Conservation (phyloP, 2,329 filamentous ascomycete species). For the Epicoccum sorghinum region DNA sequence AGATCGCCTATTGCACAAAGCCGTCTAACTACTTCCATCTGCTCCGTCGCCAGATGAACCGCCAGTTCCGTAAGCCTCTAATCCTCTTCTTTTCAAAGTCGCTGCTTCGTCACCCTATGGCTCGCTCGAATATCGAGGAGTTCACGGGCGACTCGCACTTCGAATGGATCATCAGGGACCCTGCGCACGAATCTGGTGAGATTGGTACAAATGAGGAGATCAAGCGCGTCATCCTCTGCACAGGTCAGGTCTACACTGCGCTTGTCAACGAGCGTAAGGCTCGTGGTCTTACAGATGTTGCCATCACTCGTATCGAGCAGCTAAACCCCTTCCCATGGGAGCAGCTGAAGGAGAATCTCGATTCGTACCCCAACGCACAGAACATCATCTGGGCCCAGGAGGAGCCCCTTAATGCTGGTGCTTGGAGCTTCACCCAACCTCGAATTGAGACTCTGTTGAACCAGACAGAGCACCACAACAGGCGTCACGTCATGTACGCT, state of each 20-base stretch:
- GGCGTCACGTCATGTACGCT: conserved; percentile 96
- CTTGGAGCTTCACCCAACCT: conserved; percentile 96
- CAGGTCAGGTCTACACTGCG: conserved; percentile 90
- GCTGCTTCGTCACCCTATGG: conserved; percentile 89
- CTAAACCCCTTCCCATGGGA: conserved; percentile 99
- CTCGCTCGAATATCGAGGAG: conserved; percentile 87
- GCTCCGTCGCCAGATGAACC: conserved; percentile 95
- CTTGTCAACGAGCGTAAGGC: conserved; percentile 89
- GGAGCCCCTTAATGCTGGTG: conserved; percentile 95
- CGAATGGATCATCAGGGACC: conserved; percentile 93
- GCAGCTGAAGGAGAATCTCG: conserved; percentile 93
- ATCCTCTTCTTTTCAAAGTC: conserved; percentile 99
- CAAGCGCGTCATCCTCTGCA: conserved; percentile 91
- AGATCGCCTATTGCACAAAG: conserved; percentile 96
- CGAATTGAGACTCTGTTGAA: conserved; percentile 96
- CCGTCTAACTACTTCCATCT: conserved; percentile 97
- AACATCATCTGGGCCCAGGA: conserved; percentile 98
- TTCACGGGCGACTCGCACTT: conserved; percentile 93
- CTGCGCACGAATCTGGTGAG: conserved; percentile 75
- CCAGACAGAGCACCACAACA: conserved; percentile 87
- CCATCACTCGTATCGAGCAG: conserved; percentile 95
- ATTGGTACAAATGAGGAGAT: conserved; percentile 85
- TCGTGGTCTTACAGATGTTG: conserved; percentile 86
- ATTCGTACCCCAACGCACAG: conserved; percentile 96
- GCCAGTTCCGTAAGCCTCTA: conserved; percentile 98